Conservation (phyloP, 2,329 filamentous ascomycete genomes). For the Epichloe sibirici region DNA sequence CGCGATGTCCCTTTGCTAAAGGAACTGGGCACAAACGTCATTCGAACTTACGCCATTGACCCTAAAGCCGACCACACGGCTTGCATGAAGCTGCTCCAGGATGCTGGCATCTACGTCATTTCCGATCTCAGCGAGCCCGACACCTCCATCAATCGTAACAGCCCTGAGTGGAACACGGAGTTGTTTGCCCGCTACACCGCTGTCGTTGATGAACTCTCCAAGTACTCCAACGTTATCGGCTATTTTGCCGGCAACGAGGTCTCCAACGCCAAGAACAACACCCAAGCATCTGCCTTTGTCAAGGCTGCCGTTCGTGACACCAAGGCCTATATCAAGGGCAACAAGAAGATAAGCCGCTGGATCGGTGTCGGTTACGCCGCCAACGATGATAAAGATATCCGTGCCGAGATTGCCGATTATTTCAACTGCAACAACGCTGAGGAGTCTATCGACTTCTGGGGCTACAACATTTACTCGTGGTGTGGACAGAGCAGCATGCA, state of each 20-base stretch:
- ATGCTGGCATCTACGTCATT: slow-evolving; percentile 88
- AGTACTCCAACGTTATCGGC: slow-evolving; percentile 85
- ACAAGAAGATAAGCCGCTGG: slow-evolving; percentile 65
- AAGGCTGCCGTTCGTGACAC: slow-evolving; percentile 95
- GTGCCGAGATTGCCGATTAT: slow-evolving; percentile 73
- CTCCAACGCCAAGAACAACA: slow-evolving; percentile 80
- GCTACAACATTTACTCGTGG: slow-evolving; percentile 99
- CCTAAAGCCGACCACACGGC: slow-evolving; percentile 62
- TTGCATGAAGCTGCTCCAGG: slow-evolving; percentile 75
- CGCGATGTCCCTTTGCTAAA: slow-evolving; percentile 76
- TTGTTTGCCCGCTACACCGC: slow-evolving; percentile 71
- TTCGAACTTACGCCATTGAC: slow-evolving; percentile 91
- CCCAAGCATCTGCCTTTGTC: slow-evolving; percentile 80
- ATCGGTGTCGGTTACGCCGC: slow-evolving; percentile 93
- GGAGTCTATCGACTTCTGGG: slow-evolving; percentile 85
- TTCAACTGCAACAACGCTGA: slow-evolving; percentile 72
- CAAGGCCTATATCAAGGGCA: slow-evolving; percentile 82
- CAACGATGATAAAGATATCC: slow-evolving; percentile 79
- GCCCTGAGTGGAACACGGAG: slow-evolving; percentile 64
- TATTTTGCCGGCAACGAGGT: slow-evolving; percentile 99
- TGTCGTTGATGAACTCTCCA: slow-evolving; percentile 68
- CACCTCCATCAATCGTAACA: slow-evolving; percentile 73
- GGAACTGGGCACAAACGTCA: slow-evolving; percentile 76
- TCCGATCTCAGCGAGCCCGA: slow-evolving; percentile 77
- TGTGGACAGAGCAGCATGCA: slow-evolving; percentile 74